Percentiles rank a stretch among this genome's conserved stretches.
phyloP scores from a whole-genome alignment of 1,284 basidiomycete species.

The Flammula alnicola region DNA sequence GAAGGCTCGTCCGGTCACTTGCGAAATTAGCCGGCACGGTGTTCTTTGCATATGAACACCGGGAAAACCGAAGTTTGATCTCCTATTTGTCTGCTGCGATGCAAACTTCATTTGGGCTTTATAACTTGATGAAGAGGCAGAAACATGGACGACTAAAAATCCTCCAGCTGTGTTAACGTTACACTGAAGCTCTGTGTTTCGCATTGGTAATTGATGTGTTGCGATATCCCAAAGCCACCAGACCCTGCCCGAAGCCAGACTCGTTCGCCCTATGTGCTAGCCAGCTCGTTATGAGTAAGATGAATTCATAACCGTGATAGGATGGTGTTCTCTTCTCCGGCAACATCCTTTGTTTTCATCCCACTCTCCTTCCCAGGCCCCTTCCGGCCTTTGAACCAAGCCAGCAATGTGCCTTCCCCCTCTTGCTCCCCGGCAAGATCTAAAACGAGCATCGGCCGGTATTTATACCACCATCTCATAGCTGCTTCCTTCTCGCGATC shows the following conservation, averaged over 20 bases:
- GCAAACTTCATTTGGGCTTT: conserved; percentile 4
- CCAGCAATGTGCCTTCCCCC: neutral
- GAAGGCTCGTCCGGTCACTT: conserved; percentile 21
- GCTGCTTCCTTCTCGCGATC: conserved; percentile 68
- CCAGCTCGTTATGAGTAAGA: conserved; percentile 13
- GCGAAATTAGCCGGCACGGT: conserved; percentile 19
- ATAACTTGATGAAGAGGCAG: conserved; percentile 10
- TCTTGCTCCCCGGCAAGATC: conserved; percentile 15
- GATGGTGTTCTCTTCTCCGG: conserved; percentile 19
- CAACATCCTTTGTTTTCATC: conserved; percentile 11
- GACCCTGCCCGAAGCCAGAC: conserved; percentile 11
- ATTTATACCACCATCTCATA: conserved; percentile 68
- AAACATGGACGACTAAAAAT: neutral
- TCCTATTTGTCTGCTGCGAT: conserved; percentile 11
- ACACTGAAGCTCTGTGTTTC: neutral
- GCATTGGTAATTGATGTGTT: conserved; percentile 13
- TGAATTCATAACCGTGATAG: conserved; percentile 31
- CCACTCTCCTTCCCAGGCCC: conserved; percentile 12
- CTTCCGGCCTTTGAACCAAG: conserved; percentile 31
- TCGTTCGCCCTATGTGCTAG: conserved; percentile 9
- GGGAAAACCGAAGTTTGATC: conserved; percentile 17
- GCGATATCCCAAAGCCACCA: conserved; percentile 16
- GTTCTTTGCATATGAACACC: conserved; percentile 24
- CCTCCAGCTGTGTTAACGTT: neutral
- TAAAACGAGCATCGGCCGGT: conserved; percentile 24